Base-by-base conservation (phyloP, 2,329 filamentous ascomycete genomes). In the Parastagonospora avenae region DNA sequence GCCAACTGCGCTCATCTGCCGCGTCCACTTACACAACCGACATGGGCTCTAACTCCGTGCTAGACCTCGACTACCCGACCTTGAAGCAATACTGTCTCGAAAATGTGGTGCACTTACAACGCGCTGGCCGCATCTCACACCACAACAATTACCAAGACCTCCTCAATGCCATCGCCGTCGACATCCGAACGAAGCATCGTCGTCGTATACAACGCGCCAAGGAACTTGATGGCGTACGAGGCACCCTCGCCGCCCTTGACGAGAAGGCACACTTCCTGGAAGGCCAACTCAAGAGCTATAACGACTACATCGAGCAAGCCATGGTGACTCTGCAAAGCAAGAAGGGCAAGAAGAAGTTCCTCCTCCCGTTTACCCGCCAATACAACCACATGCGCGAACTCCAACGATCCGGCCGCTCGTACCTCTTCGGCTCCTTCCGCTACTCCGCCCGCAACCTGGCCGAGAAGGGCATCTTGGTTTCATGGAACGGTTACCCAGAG, bases 311-410 rank as follows among this genome's bases (percentile, higher is more conserved):
- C 68, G 95, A 99, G 77, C 92, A 96, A 74, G 93, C 94, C 42
- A 97, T 99, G 91, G 83, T 92, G 53, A 99, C 95, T 4, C 81
- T 99, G 51, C 94, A 97, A 74, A 96, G 90, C 77, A 96, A 97
- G 75, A 97, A 97, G 77, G 92, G 89, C 55, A 95, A 95, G 79
- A 96, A 95, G 74, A 85, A 89, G 46, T 97, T 97, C 81, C 82
- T 97, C 48, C 84, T 99, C 73, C 94, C 94, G 11, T 99, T 99
- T 74, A 97, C 93, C 19, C 96, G 96, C 70, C 94, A 99, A 75
- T 99, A 96, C 85, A 96, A 97, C 75, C 94, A 99, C 76, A 92
- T 97, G 78, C 88, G 92, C 60, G 94, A 99, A 77, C 86, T 99
- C 29, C 91, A 97, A 70, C 89, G 91, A 51, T 89, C 89, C 7